Conservation (phyloP, 208 protist species). For the Tritrichomonas musculus region DNA sequence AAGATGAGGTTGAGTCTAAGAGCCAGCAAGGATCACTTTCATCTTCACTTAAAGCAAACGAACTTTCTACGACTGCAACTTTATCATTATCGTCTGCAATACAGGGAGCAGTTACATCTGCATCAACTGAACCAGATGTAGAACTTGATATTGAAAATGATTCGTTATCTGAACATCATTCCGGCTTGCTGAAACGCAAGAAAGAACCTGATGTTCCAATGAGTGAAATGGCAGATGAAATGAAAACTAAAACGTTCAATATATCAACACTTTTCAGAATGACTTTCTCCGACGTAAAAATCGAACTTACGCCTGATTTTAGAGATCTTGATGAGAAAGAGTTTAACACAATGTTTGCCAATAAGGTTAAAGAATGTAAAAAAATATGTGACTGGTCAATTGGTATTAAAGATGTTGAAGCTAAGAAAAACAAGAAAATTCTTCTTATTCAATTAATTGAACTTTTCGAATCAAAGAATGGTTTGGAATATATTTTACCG, state of each 20-base stretch:
- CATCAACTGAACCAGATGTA: too few relatives aligned
- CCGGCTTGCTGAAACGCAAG: too few relatives aligned
- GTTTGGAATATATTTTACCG: neutral
- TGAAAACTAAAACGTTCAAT: neutral
- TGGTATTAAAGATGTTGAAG: constrained; percentile 13
- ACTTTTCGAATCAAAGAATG: neutral
- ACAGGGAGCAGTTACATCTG: too few relatives aligned
- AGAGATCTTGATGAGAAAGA: neutral
- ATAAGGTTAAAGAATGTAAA: constrained; percentile 22
- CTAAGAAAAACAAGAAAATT: neutral
- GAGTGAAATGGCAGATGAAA: neutral
- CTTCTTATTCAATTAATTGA: neutral
- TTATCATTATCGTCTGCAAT: too few relatives aligned
- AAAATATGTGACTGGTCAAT: constrained; percentile 13
- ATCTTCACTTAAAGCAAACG: too few relatives aligned
- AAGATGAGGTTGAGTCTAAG: too few relatives aligned
- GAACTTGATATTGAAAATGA: too few relatives aligned
- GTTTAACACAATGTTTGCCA: neutral
- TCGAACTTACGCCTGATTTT: neutral
- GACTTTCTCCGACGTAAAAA: neutral
- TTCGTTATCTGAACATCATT: too few relatives aligned
- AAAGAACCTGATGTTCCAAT: neutral
- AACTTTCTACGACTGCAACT: too few relatives aligned
- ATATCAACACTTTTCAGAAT: neutral
- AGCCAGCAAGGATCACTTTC: too few relatives aligned